phyloP scores from a whole-genome alignment of 768 basidiomycete species.

The Boletus patriciae region DNA sequence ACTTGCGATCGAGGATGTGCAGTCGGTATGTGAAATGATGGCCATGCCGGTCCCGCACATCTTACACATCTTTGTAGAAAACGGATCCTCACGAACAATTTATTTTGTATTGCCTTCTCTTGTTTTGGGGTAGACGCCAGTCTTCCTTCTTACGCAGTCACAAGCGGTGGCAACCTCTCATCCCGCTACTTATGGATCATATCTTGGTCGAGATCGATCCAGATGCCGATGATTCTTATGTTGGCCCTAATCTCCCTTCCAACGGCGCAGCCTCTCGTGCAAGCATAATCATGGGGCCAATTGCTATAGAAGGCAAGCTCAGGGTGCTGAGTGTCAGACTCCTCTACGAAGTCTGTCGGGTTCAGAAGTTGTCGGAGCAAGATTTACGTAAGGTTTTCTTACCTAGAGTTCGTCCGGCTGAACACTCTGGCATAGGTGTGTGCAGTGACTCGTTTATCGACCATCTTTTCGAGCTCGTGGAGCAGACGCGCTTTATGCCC shows the following conservation, averaged over 20 bases:
- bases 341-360: constrained; percentile 90
- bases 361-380: constrained; percentile 75
- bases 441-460: constrained; percentile 87
- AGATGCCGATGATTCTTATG: constrained; percentile 63
- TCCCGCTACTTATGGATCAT: constrained; percentile 84
- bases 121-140: constrained; percentile 70
- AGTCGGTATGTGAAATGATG: constrained; percentile 48
- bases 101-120: constrained; percentile 76
- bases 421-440: constrained; percentile 47
- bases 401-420: not conserved
- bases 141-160: constrained; percentile 72
- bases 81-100: constrained; percentile 85
- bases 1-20: constrained; percentile 66
- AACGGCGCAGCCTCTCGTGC: constrained; percentile 30
- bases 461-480: constrained; percentile 88
- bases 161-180: constrained; percentile 79
- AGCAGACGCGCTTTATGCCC: constrained; percentile 81
- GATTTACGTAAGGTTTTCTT: constrained; percentile 67
- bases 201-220: constrained; percentile 79
- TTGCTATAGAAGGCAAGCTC: constrained; percentile 85
- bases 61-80: constrained; percentile 45
- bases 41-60: not conserved
- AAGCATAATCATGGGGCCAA: constrained; percentile 42
- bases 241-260: constrained; percentile 38
- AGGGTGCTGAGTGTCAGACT: constrained; percentile 68